A percentile compares a stretch with the other conserved stretches of the same genome.
These are phyloP conservation scores for Leccinum rimulosum DNA, from an alignment of 768 basidiomycete genomes.

Conservation along the genomic window DNA sequence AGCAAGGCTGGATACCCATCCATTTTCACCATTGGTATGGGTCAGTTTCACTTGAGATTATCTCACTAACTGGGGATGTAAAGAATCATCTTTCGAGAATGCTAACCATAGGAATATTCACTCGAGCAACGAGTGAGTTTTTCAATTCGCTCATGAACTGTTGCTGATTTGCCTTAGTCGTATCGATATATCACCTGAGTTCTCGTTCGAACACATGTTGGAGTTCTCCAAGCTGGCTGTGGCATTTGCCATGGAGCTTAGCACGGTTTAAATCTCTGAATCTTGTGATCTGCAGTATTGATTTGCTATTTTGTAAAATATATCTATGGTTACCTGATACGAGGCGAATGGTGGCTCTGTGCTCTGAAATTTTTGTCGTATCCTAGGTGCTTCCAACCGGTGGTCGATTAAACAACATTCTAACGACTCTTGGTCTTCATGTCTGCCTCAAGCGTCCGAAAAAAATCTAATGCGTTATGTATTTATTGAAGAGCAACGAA, in stretches of 20 bases:
- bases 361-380: too few relatives aligned
- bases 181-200: slow-evolving; percentile 83
- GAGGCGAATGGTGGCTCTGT: background rate
- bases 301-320: background rate
- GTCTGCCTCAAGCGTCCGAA: too few relatives aligned
- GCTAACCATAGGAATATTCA: slow-evolving; percentile 79
- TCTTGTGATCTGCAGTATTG: background rate
- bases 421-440: too few relatives aligned
- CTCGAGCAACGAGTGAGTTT: slow-evolving; percentile 69
- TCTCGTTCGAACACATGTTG: slow-evolving; percentile 87
- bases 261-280: slow-evolving; percentile 34
- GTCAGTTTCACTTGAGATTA: background rate
- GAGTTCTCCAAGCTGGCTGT: slow-evolving; percentile 85
- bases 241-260: slow-evolving; percentile 75
- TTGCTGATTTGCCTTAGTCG: slow-evolving; percentile 46
- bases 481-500: too few relatives aligned
- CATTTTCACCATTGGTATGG: slow-evolving; percentile 69
- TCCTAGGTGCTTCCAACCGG: too few relatives aligned
- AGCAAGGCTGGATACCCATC: slow-evolving; percentile 81
- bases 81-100: slow-evolving; percentile 70
- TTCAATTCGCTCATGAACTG: slow-evolving; percentile 37
- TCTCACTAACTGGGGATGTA: background rate
- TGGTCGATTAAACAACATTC: too few relatives aligned
- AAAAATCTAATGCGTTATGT: too few relatives aligned
- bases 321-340: background rate